Evolutionary conservation across 371 early-diverging fungal genomes (phyloP).

Genomic region (Circinella umbellata): DNA sequence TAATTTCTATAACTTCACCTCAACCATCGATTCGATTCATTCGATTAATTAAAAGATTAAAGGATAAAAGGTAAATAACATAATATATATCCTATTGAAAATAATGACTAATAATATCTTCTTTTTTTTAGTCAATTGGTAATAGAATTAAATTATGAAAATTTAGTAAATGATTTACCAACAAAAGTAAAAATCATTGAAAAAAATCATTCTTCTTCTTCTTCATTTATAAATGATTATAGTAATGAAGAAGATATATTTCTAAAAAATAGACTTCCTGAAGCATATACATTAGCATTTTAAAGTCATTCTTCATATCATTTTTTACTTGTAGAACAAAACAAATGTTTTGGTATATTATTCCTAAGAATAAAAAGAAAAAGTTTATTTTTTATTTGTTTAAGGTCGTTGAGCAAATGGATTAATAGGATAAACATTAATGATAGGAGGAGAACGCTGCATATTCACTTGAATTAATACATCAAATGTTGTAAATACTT

Average conservation of each 20-base stretch:
- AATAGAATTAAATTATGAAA: conserved; percentile 2
- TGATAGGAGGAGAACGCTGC: conserved; percentile 40
- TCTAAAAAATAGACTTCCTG: neutral
- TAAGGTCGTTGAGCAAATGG: conserved; percentile 26
- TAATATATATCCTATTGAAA: too few relatives aligned
- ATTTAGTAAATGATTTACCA: conserved; percentile 1
- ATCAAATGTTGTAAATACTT: conserved; percentile 31
- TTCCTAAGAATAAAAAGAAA: neutral
- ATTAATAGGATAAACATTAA: conserved; percentile 44
- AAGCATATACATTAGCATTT: conserved; percentile 11
- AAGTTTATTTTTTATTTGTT: neutral
- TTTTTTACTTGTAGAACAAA: too few relatives aligned
- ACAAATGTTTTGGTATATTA: too few relatives aligned
- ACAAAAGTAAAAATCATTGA: neutral
- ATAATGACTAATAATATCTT: too few relatives aligned
- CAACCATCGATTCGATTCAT: neutral
- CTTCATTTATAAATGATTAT: too few relatives aligned
- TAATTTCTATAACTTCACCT: neutral
- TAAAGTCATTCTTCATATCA: neutral
- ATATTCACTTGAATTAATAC: conserved; percentile 41
- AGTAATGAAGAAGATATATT: neutral
- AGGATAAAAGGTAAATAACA: neutral
- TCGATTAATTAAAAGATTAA: neutral
- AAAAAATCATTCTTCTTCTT: neutral
- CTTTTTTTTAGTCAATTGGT: neutral